Base-by-base conservation (phyloP, 2,329 filamentous ascomycete genomes). In the Beauveria brongniartii region DNA sequence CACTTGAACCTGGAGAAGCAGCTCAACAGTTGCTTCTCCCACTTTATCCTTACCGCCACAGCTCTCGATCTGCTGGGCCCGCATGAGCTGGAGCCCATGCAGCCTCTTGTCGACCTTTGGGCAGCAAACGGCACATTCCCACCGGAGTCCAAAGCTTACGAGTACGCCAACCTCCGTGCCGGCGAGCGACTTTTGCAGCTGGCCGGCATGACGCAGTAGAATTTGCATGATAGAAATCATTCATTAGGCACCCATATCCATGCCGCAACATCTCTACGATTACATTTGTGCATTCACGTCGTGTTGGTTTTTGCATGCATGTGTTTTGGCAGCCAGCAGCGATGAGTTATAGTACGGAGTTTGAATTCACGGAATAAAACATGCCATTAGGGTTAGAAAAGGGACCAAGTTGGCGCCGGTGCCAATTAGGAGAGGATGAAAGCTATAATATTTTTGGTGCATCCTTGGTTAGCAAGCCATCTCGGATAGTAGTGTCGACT, bases 41-140 rank as follows among this genome's bases (percentile, higher is more conserved):
- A 93, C 77, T 94, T 93, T 67, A 82, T 92, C 64, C 82, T 91
- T 24, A 91, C 90, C 4, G 88, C 89, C 50, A 92, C 89, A 59
- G 89, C 89, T 53, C 84, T 92, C 66, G 88, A 90, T 68, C 88
- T 97, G 77, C 83, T 97, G 64, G 89, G 89, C 67, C 91, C 92
- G 62, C 89, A 91, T 69, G 93, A 97, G 75, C 83, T 95, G 68
- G 92, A 97, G 80, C 93, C 93, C 24, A 96, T 97, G 91, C 91
- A 95, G 78, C 91, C 91, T 28, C 77, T 97, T 67, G 90, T 97
- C 67, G 92, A 97, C 69, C 82, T 97, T 53, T 97, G 92, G 88
- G 87, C 92, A 28, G 88, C 88, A 64, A 93, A 93, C 70, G 92
- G 92, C 62, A 90, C 92, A 28, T 89, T 97, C 67, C 92, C 92